Evolutionary conservation across 768 basidiomycete species (phyloP), one percentile per base, ranked within the genome.

Genomic region (Botryobasidium botryosum): DNA sequence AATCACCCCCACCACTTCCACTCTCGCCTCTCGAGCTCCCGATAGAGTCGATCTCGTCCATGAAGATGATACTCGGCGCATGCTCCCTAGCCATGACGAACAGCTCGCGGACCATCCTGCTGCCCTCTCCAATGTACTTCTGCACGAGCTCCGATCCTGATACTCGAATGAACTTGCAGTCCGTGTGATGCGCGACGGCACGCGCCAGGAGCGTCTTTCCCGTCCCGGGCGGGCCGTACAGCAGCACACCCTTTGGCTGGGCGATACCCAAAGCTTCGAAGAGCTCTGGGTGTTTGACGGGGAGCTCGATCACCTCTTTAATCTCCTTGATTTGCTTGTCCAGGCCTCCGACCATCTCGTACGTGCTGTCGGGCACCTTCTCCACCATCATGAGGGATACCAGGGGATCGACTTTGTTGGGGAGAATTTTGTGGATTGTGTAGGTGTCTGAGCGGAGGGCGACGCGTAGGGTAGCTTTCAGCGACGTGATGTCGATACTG

Each of bases 351-450:
- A 99, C 92, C 91, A 97, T 96, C 63, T 97, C 94, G 64, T 99
- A 99, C 25, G 94, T 97, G 62, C 84, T 88, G 62, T 97, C 92
- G 0, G 92, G 92, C 0, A 97, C 92, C 61, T 99, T 99, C 65
- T 99, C 92, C 8, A 97, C 92, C 91, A 97, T 96, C 94, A 97
- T 97, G 51, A 97, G 75, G 17, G 90, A 94, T 25, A 97, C 91
- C 32, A 97, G 77, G 3, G 94, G 92, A 62, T 96, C 94, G 55
- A 96, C 83, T 65, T 99, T 96, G 68, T 90, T 94, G 1, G 90
- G 90, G 0, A 97, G 68, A 54, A 97, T 84, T 62, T 86, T 88
- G 71, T 97, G 92, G 50, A 97, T 81, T 37, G 85, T 85, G 63
- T 97, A 96, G 3, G 78, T 86, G 60, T 96, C 92, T 47, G 90